A percentile compares a stretch with the other conserved stretches of the same genome.
phyloP scores from a whole-genome alignment of 225 moss, liverwort and hornwort genomes.

The Anthoceros angustus region DNA sequence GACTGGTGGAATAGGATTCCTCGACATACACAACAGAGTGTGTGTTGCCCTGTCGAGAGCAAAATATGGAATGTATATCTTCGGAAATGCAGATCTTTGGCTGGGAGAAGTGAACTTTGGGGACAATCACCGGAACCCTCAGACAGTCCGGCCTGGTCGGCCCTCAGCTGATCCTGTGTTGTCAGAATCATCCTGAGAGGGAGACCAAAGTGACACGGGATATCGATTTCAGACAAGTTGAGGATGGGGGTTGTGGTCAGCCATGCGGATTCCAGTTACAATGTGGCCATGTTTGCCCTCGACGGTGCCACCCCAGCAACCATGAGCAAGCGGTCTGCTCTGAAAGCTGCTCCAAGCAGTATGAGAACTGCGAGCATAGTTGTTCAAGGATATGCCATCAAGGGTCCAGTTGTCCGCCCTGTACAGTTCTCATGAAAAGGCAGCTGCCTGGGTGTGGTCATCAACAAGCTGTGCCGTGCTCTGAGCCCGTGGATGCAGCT shows the following conservation, averaged over 20 bases:
- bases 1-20: slow-evolving; percentile 28
- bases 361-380: slow-evolving; percentile 13
- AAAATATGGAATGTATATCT: slow-evolving; percentile 30
- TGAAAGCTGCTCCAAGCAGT: slow-evolving; percentile 15
- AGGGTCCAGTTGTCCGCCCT: slow-evolving; percentile 14
- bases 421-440: slow-evolving; percentile 9
- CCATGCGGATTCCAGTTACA: slow-evolving; percentile 22
- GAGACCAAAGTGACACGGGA: slow-evolving; percentile 11
- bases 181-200: slow-evolving; percentile 24
- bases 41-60: slow-evolving; percentile 38
- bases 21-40: slow-evolving; percentile 19
- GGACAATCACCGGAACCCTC: slow-evolving; percentile 13
- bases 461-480: slow-evolving; percentile 11
- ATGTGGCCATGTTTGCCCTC: slow-evolving; percentile 34
- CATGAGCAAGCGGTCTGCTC: slow-evolving; percentile 22
- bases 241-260: slow-evolving; percentile 32
- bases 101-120: slow-evolving; percentile 17
- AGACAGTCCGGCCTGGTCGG: slow-evolving; percentile 15
- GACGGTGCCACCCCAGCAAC: slow-evolving; percentile 26
- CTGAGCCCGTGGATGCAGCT: background rate
- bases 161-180: slow-evolving; percentile 19
- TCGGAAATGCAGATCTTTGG: slow-evolving; percentile 34
- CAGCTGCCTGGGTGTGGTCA: slow-evolving; percentile 15
- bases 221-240: slow-evolving; percentile 25
- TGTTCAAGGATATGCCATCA: slow-evolving; percentile 21